Base-by-base conservation (phyloP, 2,329 filamentous ascomycete genomes). In the Fusarium sp. region DNA sequence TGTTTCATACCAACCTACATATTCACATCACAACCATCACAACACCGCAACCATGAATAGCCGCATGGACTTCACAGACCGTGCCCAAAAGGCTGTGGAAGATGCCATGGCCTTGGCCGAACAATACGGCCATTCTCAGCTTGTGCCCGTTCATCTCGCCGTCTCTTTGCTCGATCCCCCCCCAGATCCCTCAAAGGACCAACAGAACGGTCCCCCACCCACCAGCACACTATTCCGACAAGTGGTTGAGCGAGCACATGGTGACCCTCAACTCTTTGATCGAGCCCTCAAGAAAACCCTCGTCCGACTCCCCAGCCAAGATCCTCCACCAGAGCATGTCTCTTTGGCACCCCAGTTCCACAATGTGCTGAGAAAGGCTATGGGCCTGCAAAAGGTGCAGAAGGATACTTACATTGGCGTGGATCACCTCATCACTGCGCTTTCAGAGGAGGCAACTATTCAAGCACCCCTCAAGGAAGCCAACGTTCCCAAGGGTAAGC, bases 401-500 rank as follows among this genome's bases (percentile, higher is more conserved):
- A 98, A 97, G 75, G 96, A 99, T 78, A 93, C 89, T 69, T 99
- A 90, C 79, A 92, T 99, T 68, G 96, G 95, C 40, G 90, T 98
- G 62, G 96, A 98, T 79, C 96, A 99, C 78, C 85, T 99, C 51
- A 97, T 99, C 75, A 90, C 90, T 66, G 90, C 92, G 3, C 84
- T 97, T 22, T 87, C 90, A 14, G 94, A 98, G 74, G 96, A 99
- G 73, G 69, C 85, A 8, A 83, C 86, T 43, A 89, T 98, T 55
- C 90, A 96, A 78, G 82, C 82, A 48, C 88, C 89, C 52, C 83
- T 99, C 53, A 91, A 89, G 71, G 95, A 98, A 70, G 87, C 93
- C 70, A 98, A 97, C 77, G 87, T 99, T 40, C 94, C 95, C 49
- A 97, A 97, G 76, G 80, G 91, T 41, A 97, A 97, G 80, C 85